phyloP scores from a whole-genome alignment of 2,329 filamentous ascomycete genomes.

The Venturia asperata region DNA sequence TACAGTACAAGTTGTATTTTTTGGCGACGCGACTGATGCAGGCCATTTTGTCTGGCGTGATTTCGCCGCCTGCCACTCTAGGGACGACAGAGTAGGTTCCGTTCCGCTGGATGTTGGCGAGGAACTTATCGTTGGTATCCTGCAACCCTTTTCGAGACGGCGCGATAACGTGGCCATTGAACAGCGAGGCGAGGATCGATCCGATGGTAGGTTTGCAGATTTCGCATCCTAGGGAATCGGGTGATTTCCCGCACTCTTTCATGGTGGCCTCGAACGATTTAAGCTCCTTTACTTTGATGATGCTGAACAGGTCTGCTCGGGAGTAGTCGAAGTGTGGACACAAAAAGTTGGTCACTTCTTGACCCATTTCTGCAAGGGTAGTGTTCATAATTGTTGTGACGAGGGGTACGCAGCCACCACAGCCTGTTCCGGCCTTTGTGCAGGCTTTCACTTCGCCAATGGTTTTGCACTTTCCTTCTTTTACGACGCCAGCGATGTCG shows the following conservation, averaged over 20 bases:
- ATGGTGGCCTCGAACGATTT: constrained; percentile 68
- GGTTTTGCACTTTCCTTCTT: constrained; percentile 72
- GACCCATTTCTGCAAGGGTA: constrained; percentile 75
- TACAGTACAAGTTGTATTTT: constrained; percentile 78
- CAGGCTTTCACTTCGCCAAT: constrained; percentile 78
- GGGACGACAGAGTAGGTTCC: constrained; percentile 86
- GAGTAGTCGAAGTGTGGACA: constrained; percentile 80
- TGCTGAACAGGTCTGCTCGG: constrained; percentile 85
- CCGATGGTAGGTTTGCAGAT: constrained; percentile 76
- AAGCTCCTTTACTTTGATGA: constrained; percentile 73
- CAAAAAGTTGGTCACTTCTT: constrained; percentile 78
- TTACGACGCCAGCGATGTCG: constrained; percentile 65
- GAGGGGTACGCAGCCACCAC: constrained; percentile 82
- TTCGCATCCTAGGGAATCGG: constrained; percentile 71
- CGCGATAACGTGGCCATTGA: constrained; percentile 76
- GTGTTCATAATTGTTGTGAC: constrained; percentile 86
- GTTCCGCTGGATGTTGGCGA: constrained; percentile 86
- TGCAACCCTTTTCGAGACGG: constrained; percentile 65
- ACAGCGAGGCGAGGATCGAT: constrained; percentile 73
- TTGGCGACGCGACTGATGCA: constrained; percentile 76
- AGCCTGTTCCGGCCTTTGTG: constrained; percentile 89
- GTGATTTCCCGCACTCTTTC: constrained; percentile 60
- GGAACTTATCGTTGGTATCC: constrained; percentile 82
- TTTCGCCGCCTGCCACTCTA: constrained; percentile 75
- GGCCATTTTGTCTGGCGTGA: constrained; percentile 78